These are phyloP conservation scores for Annona squamosa DNA, from an alignment of 164 flowering plant genomes.

Conservation along the genomic window DNA sequence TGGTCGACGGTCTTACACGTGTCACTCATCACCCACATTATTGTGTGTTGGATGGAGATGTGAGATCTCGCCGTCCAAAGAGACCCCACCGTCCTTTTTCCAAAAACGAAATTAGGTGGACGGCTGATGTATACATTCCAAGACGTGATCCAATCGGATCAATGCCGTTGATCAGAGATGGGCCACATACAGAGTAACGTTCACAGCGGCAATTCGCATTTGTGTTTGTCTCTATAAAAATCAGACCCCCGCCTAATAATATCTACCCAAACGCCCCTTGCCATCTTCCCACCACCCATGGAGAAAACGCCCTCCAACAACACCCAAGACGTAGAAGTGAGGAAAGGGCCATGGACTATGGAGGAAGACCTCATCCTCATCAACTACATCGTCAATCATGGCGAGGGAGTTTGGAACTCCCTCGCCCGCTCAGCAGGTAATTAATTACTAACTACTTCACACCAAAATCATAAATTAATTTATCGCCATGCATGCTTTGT, in stretches of 20 bases:
- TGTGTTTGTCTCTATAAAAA: constrained; percentile 14
- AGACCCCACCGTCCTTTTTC: not conserved
- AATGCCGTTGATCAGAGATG: not conserved
- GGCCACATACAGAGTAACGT: not conserved
- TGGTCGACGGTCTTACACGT: too few species aligned
- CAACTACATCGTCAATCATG: constrained; percentile 78
- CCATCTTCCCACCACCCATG: constrained; percentile 15
- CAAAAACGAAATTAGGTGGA: not conserved
- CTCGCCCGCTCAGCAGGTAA: constrained; percentile 84
- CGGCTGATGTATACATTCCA: not conserved
- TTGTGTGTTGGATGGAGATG: too few species aligned
- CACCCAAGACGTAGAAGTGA: constrained; percentile 46
- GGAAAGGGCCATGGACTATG: constrained; percentile 95
- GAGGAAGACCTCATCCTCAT: constrained; percentile 84
- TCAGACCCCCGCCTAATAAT: constrained; percentile 5
- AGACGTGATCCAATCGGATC: not conserved
- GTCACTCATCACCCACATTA: too few species aligned
- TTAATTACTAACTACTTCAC: constrained; percentile 7
- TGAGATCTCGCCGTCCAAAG: not conserved
- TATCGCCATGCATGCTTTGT: too few species aligned
- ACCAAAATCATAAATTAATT: not conserved
- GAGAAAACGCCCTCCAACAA: constrained; percentile 30
- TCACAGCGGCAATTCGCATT: not conserved
- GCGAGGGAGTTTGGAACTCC: constrained; percentile 90
- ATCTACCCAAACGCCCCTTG: not conserved